A percentile compares a stretch with the other conserved stretches of the same genome.
These are phyloP conservation scores for Trichoderma koningiopsis DNA, from an alignment of 2,329 filamentous ascomycete species.

Conservation along the genomic window DNA sequence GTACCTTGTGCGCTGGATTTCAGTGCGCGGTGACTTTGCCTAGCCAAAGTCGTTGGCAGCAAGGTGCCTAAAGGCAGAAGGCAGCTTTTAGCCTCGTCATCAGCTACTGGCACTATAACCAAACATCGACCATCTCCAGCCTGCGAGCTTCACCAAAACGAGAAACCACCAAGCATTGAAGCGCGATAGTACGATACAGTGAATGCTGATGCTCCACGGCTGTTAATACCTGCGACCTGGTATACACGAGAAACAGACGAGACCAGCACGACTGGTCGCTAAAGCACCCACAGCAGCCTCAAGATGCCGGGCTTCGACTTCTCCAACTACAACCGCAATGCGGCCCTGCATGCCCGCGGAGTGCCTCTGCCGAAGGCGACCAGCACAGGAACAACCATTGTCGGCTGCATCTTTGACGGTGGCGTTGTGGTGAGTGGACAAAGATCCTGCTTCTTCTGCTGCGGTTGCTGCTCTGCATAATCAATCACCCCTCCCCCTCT, in stretches of 20 bases:
- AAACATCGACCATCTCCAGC: constrained; percentile 7
- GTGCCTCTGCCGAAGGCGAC: constrained; percentile 96
- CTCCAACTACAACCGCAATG: constrained; percentile 99
- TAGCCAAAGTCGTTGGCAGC: constrained; percentile 2
- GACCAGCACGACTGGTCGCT: constrained; percentile 9
- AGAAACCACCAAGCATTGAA: constrained; percentile 6
- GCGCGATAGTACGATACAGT: background rate
- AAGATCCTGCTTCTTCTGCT: background rate
- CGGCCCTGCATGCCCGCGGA: constrained; percentile 89
- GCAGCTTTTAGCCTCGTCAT: constrained; percentile 60
- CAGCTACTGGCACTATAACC: constrained; percentile 38
- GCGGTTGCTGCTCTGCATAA: background rate
- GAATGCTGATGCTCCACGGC: constrained; percentile 3
- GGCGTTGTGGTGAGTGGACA: constrained; percentile 78
- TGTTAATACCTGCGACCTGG: background rate
- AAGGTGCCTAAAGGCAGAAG: constrained; percentile 49
- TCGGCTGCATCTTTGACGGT: constrained; percentile 93
- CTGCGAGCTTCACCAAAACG: background rate
- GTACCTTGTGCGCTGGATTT: constrained; percentile 14
- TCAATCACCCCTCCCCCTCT: constrained; percentile 9
- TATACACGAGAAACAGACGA: constrained; percentile 9
- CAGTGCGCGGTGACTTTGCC: background rate
- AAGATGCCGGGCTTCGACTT: constrained; percentile 97
- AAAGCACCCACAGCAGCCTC: constrained; percentile 11
- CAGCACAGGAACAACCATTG: constrained; percentile 97